A percentile compares a stretch with the other conserved stretches of the same genome.
Conservation (phyloP, 2,329 filamentous ascomycete species). For the Sporothrix brasiliensis region DNA sequence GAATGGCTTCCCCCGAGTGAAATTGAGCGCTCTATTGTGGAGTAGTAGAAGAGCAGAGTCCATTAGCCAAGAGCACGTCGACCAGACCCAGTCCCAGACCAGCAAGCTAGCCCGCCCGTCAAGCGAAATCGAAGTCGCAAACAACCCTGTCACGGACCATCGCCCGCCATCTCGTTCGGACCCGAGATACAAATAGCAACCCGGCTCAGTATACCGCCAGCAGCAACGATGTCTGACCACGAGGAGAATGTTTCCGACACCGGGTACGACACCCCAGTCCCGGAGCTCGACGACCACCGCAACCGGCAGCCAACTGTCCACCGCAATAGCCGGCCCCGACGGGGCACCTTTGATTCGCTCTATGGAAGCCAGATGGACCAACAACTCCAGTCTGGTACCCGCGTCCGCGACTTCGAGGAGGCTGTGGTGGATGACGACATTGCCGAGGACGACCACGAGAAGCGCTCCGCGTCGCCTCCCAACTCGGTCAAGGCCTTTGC, state of each 20-base stretch:
- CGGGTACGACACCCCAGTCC: slow-evolving; percentile 73
- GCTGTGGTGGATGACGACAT: slow-evolving; percentile 78
- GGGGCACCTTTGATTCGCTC: slow-evolving; percentile 74
- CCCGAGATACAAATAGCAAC: background rate
- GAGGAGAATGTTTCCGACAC: slow-evolving; percentile 62
- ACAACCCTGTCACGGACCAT: background rate
- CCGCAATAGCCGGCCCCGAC: slow-evolving; percentile 62
- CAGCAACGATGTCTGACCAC: slow-evolving; percentile 63
- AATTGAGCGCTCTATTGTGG: slow-evolving; percentile 34
- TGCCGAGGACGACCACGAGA: slow-evolving; percentile 52
- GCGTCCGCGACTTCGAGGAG: slow-evolving; percentile 81
- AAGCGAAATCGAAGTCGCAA: slow-evolving; percentile 6
- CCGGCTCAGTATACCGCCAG: slow-evolving; percentile 3
- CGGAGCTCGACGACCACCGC: slow-evolving; percentile 86
- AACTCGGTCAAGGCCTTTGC: slow-evolving; percentile 99
- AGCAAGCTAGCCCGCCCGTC: slow-evolving; percentile 4
- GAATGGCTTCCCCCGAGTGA: slow-evolving; percentile 37
- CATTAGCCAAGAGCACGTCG: slow-evolving; percentile 1
- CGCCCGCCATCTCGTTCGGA: background rate
- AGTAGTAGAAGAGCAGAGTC: slow-evolving; percentile 30
- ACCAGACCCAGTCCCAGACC: slow-evolving; percentile 10
- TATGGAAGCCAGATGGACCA: slow-evolving; percentile 49
- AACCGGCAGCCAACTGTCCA: slow-evolving; percentile 64
- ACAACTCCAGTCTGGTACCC: slow-evolving; percentile 45
- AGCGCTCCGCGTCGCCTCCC: slow-evolving; percentile 79